Conservation (phyloP, 331 rosid species). For the Pyracantha coccinea region DNA sequence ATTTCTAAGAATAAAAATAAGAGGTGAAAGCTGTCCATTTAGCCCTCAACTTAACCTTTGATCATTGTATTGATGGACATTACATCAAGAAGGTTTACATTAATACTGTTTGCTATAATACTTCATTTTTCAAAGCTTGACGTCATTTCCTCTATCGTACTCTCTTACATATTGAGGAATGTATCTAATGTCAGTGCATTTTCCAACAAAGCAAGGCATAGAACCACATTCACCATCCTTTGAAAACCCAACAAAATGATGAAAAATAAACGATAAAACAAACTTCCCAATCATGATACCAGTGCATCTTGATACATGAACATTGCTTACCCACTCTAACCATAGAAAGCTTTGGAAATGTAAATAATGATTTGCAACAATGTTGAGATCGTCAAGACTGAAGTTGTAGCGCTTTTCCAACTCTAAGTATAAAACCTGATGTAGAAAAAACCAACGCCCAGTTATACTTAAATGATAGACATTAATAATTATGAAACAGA, state of each 20-base stretch:
- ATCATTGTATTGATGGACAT: too few species aligned
- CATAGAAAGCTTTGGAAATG: conserved; percentile 59
- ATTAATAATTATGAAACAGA: too few species aligned
- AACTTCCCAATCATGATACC: too few species aligned
- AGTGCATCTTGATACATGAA: neutral
- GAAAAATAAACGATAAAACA: too few species aligned
- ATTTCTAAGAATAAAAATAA: too few species aligned
- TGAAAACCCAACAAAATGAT: neutral
- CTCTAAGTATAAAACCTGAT: conserved; percentile 65
- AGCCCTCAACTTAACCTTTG: too few species aligned
- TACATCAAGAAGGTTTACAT: too few species aligned
- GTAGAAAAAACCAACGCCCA: conserved; percentile 3
- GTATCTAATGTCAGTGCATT: conserved; percentile 41
- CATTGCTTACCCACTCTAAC: conserved; percentile 41
- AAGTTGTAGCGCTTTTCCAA: conserved; percentile 88
- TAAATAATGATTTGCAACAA: conserved; percentile 73
- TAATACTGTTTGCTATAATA: conserved; percentile 6
- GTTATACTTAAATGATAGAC: neutral
- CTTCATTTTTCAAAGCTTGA: conserved; percentile 76
- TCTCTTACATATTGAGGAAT: conserved; percentile 61
- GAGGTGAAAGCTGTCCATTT: too few species aligned
- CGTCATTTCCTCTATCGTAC: conserved; percentile 65
- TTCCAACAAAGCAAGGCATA: conserved; percentile 44
- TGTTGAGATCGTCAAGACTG: conserved; percentile 69
- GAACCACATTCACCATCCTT: conserved; percentile 27